Base-by-base conservation (phyloP, 2,329 filamentous ascomycete genomes). In the Colletotrichum paranaense region DNA sequence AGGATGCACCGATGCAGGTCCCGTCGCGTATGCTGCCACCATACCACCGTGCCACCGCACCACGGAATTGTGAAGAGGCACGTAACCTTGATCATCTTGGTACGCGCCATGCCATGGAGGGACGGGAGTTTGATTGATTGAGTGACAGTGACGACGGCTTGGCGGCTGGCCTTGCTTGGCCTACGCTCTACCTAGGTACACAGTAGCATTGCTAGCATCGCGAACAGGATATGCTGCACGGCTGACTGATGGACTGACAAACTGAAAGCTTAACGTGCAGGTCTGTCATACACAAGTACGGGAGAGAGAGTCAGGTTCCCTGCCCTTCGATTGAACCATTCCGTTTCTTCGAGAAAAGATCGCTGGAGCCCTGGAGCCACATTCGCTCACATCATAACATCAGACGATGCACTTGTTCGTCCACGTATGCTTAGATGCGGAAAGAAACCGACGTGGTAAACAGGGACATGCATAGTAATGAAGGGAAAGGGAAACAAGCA, bases 331-430 rank as follows among this genome's bases (percentile, higher is more conserved):
- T 16, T 42, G 38, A 7, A 57, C 32, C 38, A 26, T 56, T 57
- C 56, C 46, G 68, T 62, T 62, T 56, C 62, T 62, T 67, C 56
- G 5, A 69, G 30, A 63, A 63, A 60, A 62, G 63, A 71, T 71
- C 53, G 62, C 38, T 63, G 53, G 30, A 49, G 42, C 19, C 42
- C 42, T 49, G 42, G 42, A 3, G 1, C 55, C 58, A 49, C 16
- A 22, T 5, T 11, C 22, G 28, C 30, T 12, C 38, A 42, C 24
- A 35, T 28, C 67, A 59, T 35, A 8, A 14, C 38, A 42, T 63
- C 24, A 11, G 58, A 35, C 30, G 62, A 52, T 12, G 5, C 5
- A 32, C 24, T 16, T 42, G 38, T 42, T 38, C 16, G 12, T 46
- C 9, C 42, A 58, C 28, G 38, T 26, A 62, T 12, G 11, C 16